Evolutionary conservation across 805 yeast species (phyloP).

Genomic region (Starmerella stellata): DNA sequence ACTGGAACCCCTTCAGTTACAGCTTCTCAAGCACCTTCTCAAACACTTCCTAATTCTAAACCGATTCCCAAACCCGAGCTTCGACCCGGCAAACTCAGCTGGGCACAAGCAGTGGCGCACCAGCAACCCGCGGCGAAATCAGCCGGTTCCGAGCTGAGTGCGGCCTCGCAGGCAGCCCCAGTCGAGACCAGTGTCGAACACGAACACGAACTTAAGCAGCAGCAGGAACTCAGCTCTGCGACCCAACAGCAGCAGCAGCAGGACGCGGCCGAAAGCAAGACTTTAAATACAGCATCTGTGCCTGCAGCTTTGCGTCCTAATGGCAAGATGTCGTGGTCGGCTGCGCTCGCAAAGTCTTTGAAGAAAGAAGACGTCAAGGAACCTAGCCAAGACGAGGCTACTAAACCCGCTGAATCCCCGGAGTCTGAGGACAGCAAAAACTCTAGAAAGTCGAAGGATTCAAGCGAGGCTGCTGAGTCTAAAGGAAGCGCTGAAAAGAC

Average conservation of each 20-base stretch:
- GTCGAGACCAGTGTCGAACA: neutral
- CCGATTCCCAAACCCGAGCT: neutral
- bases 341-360: slow-evolving; percentile 14
- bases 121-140: slow-evolving; percentile 1
- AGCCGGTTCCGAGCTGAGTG: neutral
- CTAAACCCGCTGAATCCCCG: neutral
- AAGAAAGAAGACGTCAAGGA: slow-evolving; percentile 2
- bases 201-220: neutral
- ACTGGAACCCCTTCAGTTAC: slow-evolving; percentile 13
- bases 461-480: neutral
- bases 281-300: slow-evolving; percentile 1
- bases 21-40: slow-evolving; percentile 9
- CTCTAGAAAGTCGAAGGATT: neutral
- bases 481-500: neutral
- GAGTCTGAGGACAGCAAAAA: slow-evolving; percentile 1
- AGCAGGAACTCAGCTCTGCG: neutral
- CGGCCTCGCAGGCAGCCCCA: neutral
- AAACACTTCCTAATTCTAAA: too few relatives aligned
- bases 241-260: too few relatives aligned
- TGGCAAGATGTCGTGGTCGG: slow-evolving; percentile 17
- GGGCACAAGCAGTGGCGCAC: slow-evolving; percentile 14
- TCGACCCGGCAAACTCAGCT: slow-evolving; percentile 10
- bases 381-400: slow-evolving; percentile 1
- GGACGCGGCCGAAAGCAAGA: neutral
- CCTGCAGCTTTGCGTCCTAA: slow-evolving; percentile 8